phyloP scores from a whole-genome alignment of 805 yeast species.

The Kregervanrija pseudodelftensis region DNA sequence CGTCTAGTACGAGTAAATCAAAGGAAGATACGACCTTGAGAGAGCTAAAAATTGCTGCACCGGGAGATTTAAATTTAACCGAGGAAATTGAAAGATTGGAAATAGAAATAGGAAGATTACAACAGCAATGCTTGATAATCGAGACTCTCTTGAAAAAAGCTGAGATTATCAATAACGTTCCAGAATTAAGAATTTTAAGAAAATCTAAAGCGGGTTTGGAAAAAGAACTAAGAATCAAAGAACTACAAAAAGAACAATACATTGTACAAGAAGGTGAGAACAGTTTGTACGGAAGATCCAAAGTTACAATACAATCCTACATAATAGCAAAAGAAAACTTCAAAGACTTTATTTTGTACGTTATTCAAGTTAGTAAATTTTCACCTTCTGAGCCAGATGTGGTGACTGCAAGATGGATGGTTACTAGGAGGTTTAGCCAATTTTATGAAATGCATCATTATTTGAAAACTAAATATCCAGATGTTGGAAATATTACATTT shows the following conservation, averaged over 20 bases:
- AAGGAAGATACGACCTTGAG: conserved; percentile 8
- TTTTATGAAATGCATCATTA: conserved; percentile 67
- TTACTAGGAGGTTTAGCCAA: conserved; percentile 85
- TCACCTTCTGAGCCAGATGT: conserved; percentile 24
- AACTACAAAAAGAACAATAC: conserved; percentile 70
- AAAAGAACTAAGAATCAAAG: conserved; percentile 67
- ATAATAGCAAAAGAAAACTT: conserved; percentile 53
- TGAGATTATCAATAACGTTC: conserved; percentile 68
- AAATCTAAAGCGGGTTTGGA: conserved; percentile 63
- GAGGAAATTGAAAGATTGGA: conserved; percentile 60
- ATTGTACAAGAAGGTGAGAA: conserved; percentile 78
- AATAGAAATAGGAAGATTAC: conserved; percentile 48
- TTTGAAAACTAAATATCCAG: conserved; percentile 44
- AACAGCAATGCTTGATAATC: conserved; percentile 57
- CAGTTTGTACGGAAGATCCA: conserved; percentile 62
- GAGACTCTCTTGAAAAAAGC: conserved; percentile 72
- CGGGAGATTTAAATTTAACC: conserved; percentile 57
- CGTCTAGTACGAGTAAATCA: background rate
- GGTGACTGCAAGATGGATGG: conserved; percentile 74
- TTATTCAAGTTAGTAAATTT: conserved; percentile 65
- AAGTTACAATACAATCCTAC: conserved; percentile 44
- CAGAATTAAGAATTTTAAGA: conserved; percentile 58
- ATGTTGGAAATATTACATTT: conserved; percentile 41
- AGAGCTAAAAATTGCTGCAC: conserved; percentile 46
- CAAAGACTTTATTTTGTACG: conserved; percentile 59